Conservation (phyloP, 176 grass and related monocot species). For the Rhynchospora breviuscula region DNA sequence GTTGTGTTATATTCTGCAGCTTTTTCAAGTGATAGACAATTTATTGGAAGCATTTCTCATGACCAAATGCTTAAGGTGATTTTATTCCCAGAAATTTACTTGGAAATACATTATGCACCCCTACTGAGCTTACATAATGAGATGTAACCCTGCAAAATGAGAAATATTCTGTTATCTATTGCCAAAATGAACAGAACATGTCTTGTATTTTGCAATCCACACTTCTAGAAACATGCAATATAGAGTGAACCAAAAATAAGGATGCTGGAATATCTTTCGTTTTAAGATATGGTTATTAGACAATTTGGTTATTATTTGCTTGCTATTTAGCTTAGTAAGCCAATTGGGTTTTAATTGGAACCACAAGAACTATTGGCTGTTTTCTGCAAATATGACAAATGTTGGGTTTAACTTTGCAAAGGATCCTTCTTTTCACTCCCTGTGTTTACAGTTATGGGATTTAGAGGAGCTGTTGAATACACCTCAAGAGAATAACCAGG, state of each 20-base stretch:
- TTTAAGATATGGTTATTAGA: neutral
- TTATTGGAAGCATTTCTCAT: conserved; percentile 87
- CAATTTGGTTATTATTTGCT: neutral
- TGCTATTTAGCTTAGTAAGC: neutral
- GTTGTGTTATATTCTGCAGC: conserved; percentile 27
- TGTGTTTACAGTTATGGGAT: conserved; percentile 69
- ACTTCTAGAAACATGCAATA: neutral
- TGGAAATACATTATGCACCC: neutral
- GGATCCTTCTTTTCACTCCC: neutral
- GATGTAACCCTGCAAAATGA: neutral
- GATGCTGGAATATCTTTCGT: neutral
- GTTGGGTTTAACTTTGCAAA: neutral
- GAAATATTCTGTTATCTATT: neutral
- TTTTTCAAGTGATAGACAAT: conserved; percentile 72
- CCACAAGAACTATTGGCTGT: neutral
- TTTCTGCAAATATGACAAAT: neutral
- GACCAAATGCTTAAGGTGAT: conserved; percentile 89
- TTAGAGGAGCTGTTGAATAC: conserved; percentile 70
- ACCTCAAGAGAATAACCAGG: conserved; percentile 25
- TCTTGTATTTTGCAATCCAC: neutral
- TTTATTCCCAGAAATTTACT: neutral
- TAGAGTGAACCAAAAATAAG: neutral
- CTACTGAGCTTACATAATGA: neutral
- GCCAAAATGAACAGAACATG: neutral
- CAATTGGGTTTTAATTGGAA: neutral